Base-by-base conservation (phyloP, 257 asterid genomes). In the Plantago ovata region DNA sequence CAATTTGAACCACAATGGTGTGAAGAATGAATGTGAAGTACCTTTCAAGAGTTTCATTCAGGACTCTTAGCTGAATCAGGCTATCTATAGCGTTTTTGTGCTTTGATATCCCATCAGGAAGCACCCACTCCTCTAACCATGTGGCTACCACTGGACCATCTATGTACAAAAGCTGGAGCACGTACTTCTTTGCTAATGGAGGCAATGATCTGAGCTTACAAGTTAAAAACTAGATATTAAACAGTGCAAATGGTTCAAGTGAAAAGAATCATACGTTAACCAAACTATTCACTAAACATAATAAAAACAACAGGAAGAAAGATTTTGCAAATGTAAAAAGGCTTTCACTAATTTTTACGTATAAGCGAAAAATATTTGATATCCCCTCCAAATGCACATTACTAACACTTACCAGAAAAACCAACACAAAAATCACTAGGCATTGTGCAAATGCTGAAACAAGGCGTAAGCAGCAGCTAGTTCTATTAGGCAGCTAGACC, bases 101-200 rank as follows among this genome's bases (percentile, higher is more conserved):
- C 84, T 89, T 89, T 58, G 97, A 77, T 44, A 65, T 72, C 56
- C 96, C 97, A 72, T 84, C 95, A 12, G 84, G 40, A 16, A 89
- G 95, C 69, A 93, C 92, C 97, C 94, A 93, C 72, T 86, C 99
- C 66, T 89, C 95, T 73, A 89, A 68, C 71, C 74, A 74, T 75
- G 81, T 85, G 1, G 87, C 84, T 14, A 85, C 41, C 48, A 89
- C 84, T 14, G 87, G 77, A 20, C 68, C 81, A 49, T 89, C 95
- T 57, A 93, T 76, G 74, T 75, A 89, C 58, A 89, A 59, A 63
- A 89, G 70, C 54, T 84, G 94, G 63, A 93, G 71, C 59, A 86
- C 95, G 60, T 93, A 93, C 73, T 84, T 93, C 89, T 93, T 93
- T 11, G 95, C 95, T 76, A 93, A 61, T 57, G 98, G 95, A 59